phyloP scores from a whole-genome alignment of 805 yeast genomes.

The Wickerhamiella spandovensis region DNA sequence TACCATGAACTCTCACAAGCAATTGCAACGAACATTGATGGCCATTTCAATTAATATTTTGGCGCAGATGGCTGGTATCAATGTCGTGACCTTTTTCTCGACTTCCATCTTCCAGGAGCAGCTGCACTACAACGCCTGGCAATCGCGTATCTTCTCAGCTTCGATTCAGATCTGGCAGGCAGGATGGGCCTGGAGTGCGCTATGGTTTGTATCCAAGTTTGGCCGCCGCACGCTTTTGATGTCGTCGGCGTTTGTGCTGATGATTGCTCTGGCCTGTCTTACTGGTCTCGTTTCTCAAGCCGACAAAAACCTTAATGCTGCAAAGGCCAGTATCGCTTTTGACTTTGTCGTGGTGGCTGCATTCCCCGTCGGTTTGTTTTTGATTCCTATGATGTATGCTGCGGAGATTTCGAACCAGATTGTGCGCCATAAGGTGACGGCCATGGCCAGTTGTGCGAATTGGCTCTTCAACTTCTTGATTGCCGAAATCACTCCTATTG shows the following conservation, averaged over 20 bases:
- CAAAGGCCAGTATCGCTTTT: constrained; percentile 33
- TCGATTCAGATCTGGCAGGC: constrained; percentile 30
- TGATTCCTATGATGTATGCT: constrained; percentile 29
- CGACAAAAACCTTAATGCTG: constrained; percentile 21
- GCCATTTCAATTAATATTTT: constrained; percentile 22
- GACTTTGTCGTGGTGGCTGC: constrained; percentile 35
- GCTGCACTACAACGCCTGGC: constrained; percentile 31
- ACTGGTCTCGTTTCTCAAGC: constrained; percentile 20
- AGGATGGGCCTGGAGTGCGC: constrained; percentile 34
- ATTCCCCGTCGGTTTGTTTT: constrained; percentile 36
- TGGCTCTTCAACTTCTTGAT: constrained; percentile 47
- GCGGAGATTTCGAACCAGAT: constrained; percentile 43
- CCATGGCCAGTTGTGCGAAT: constrained; percentile 40
- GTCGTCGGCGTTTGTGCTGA: constrained; percentile 29
- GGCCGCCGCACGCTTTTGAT: constrained; percentile 33
- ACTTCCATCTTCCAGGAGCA: constrained; percentile 39
- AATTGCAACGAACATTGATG: constrained; percentile 29
- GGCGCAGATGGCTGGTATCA: constrained; percentile 36
- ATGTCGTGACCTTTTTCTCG: constrained; percentile 45
- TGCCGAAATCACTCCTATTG: constrained; percentile 40
- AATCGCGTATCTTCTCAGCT: constrained; percentile 33
- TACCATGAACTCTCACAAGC: constrained; percentile 28
- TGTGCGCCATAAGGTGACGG: constrained; percentile 37
- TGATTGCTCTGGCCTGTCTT: constrained; percentile 29
- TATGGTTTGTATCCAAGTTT: constrained; percentile 37